Percentiles rank a stretch among this genome's conserved stretches.
These are phyloP conservation scores for Tricladium varicosporioides DNA, from an alignment of 2,329 filamentous ascomycete species.

Conservation along the genomic window DNA sequence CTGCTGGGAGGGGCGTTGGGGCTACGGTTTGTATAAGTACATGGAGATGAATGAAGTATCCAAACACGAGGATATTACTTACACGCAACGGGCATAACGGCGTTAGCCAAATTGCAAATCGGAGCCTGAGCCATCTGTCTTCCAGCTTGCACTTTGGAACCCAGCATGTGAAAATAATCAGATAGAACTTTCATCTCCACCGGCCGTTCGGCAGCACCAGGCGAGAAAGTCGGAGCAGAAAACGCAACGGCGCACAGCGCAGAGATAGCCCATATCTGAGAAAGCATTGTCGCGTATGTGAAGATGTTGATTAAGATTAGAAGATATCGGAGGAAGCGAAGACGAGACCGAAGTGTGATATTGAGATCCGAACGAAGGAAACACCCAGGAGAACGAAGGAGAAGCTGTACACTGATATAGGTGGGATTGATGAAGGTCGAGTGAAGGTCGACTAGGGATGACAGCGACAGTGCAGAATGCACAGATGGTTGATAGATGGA, in stretches of 20 bases:
- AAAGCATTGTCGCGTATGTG: constrained; percentile 44
- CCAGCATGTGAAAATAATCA: constrained; percentile 60
- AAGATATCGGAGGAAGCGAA: not conserved
- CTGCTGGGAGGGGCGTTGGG: constrained; percentile 58
- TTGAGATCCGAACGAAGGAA: constrained; percentile 5
- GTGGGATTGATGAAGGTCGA: constrained; percentile 3
- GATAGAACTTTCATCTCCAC: constrained; percentile 43
- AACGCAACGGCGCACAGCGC: constrained; percentile 46
- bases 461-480: not conserved
- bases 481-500: constrained; percentile 9
- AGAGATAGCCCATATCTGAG: constrained; percentile 46
- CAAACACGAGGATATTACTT: constrained; percentile 33
- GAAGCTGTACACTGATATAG: constrained; percentile 11
- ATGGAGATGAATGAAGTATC: not conserved
- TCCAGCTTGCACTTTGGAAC: constrained; percentile 50
- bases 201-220: constrained; percentile 20
- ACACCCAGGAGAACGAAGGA: constrained; percentile 11
- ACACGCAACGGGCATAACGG: constrained; percentile 48
- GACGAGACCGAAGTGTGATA: not conserved
- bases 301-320: not conserved
- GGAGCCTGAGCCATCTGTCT: constrained; percentile 43
- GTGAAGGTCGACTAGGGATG: constrained; percentile 3
- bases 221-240: constrained; percentile 28
- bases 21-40: constrained; percentile 37
- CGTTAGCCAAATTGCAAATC: constrained; percentile 53